These are phyloP conservation scores for Russula sp. DNA, from an alignment of 768 basidiomycete genomes.

Conservation along the genomic window DNA sequence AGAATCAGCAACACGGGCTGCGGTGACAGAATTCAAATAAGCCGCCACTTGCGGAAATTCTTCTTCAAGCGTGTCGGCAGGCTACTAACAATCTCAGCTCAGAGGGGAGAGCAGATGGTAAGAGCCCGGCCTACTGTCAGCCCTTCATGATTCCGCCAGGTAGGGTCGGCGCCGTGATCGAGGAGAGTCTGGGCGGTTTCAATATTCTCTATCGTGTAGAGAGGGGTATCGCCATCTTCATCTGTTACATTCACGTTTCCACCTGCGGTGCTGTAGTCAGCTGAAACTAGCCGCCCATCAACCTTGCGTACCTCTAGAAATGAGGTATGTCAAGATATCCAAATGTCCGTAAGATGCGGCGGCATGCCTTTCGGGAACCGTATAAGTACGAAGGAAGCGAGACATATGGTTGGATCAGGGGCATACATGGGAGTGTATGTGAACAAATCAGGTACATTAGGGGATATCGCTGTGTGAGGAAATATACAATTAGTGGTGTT, in stretches of 20 bases:
- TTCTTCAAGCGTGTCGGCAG: constrained; percentile 60
- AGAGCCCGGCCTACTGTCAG: constrained; percentile 52
- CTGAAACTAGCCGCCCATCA: constrained; percentile 3
- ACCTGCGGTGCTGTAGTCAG: constrained; percentile 37
- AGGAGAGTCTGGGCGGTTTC: constrained; percentile 75
- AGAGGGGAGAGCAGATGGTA: background rate
- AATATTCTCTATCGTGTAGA: constrained; percentile 83
- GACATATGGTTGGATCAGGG: background rate
- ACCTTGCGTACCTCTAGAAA: constrained; percentile 51
- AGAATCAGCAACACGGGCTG: constrained; percentile 26
- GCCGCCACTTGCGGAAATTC: constrained; percentile 65
- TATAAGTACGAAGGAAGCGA: constrained; percentile 10
- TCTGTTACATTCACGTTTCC: constrained; percentile 86
- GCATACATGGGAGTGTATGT: constrained; percentile 80
- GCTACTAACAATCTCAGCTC: constrained; percentile 37
- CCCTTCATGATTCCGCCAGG: constrained; percentile 62
- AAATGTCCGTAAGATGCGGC: constrained; percentile 89
- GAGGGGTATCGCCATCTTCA: constrained; percentile 83
- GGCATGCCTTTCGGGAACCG: constrained; percentile 61
- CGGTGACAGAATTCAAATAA: constrained; percentile 43
- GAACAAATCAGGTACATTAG: constrained; percentile 62
- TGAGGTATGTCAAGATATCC: constrained; percentile 68
- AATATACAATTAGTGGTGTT: constrained; percentile 6
- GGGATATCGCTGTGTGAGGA: constrained; percentile 41
- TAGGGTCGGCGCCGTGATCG: constrained; percentile 64